Percentiles rank a stretch among this genome's conserved stretches.
phyloP scores from a whole-genome alignment of 2,329 filamentous ascomycete species.

The Periconia macrospinosa region DNA sequence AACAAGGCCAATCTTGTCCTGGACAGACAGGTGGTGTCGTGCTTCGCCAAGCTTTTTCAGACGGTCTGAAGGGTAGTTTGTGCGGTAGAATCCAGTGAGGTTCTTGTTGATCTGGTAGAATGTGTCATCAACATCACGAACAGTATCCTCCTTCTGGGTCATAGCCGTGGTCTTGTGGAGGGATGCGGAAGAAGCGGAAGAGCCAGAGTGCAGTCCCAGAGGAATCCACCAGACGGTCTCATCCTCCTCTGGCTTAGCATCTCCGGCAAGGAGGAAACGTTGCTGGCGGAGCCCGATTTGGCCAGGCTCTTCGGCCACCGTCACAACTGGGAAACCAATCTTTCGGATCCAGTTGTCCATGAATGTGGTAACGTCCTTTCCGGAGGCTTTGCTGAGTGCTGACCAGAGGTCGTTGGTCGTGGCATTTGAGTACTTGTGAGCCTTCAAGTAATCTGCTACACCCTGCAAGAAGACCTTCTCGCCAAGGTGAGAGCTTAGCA shows the following conservation, averaged over 20 bases:
- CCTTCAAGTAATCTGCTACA: constrained; percentile 85
- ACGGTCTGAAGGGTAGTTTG: constrained; percentile 86
- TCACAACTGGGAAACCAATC: constrained; percentile 91
- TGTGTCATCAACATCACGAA: constrained; percentile 71
- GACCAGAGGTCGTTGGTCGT: constrained; percentile 91
- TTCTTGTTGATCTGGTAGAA: constrained; percentile 96
- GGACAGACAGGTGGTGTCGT: constrained; percentile 73
- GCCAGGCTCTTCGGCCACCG: constrained; percentile 78
- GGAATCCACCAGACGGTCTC: constrained; percentile 95
- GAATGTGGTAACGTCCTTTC: constrained; percentile 79
- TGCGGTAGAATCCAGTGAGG: constrained; percentile 87
- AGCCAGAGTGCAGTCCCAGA: constrained; percentile 77
- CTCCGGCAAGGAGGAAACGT: constrained; percentile 88
- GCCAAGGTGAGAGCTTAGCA: constrained; percentile 89
- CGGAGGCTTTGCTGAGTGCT: constrained; percentile 83
- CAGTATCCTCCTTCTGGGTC: constrained; percentile 73
- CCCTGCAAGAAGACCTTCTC: constrained; percentile 87
- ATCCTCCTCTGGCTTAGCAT: constrained; percentile 89
- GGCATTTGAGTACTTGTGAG: constrained; percentile 85
- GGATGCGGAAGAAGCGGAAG: constrained; percentile 55
- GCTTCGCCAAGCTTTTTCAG: constrained; percentile 78
- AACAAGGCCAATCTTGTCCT: constrained; percentile 91
- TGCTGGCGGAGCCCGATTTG: constrained; percentile 82
- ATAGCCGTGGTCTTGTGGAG: constrained; percentile 69
- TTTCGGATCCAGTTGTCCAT: constrained; percentile 97